Conservation (phyloP, 257 asterid genomes). For the Fraxinus americana region DNA sequence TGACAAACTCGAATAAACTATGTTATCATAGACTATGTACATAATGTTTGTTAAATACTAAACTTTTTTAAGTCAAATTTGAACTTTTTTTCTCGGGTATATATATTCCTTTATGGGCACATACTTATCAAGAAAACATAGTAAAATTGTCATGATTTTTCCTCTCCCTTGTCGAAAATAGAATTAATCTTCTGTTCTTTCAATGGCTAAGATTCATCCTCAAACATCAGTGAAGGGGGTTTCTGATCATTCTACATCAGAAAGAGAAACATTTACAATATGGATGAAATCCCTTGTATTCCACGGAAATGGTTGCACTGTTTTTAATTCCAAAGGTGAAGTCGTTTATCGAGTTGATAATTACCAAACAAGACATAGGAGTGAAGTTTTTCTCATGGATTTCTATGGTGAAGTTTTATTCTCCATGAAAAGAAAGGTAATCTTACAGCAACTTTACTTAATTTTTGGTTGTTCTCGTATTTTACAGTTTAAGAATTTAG, state of each 20-base stretch:
- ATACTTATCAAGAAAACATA: neutral
- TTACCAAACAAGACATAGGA: conserved; percentile 58
- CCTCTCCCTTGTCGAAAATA: neutral
- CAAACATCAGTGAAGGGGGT: conserved; percentile 19
- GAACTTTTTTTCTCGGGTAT: conserved; percentile 13
- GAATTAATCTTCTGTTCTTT: neutral
- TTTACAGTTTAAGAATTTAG: neutral
- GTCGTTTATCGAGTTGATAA: conserved; percentile 74
- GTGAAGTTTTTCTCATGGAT: conserved; percentile 72
- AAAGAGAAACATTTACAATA: conserved; percentile 56
- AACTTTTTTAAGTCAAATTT: conserved; percentile 5
- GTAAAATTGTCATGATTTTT: neutral
- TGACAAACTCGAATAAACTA: conserved; percentile 20
- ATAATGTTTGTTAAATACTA: neutral
- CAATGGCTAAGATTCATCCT: conserved; percentile 74
- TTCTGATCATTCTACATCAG: conserved; percentile 28
- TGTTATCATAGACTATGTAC: neutral
- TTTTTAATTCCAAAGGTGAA: conserved; percentile 62
- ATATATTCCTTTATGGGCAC: neutral
- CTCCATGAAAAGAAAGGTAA: conserved; percentile 70
- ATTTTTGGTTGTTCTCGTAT: neutral
- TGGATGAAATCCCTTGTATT: conserved; percentile 90
- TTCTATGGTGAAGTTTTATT: conserved; percentile 60
- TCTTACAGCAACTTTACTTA: neutral
- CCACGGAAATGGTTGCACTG: conserved; percentile 82